These are phyloP conservation scores for Leccinum olivaceopallidum DNA, from an alignment of 768 basidiomycete genomes.

Conservation along the genomic window DNA sequence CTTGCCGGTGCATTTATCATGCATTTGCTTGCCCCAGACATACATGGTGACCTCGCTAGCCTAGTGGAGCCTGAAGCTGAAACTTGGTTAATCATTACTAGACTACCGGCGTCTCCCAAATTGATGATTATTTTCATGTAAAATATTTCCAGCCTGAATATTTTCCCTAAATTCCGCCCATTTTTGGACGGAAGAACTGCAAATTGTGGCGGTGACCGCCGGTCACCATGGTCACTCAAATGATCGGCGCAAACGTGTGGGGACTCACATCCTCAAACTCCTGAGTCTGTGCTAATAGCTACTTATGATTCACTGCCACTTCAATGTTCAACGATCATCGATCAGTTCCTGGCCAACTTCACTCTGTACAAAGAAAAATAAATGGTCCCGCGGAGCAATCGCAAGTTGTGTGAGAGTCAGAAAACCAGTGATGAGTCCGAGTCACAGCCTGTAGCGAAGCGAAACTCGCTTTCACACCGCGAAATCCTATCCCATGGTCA, in stretches of 20 bases:
- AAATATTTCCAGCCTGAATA: background rate
- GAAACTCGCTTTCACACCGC: background rate
- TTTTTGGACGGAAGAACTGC: background rate
- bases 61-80: background rate
- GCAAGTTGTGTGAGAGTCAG: background rate
- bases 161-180: background rate
- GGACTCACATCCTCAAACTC: background rate
- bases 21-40: background rate
- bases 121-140: too few species aligned
- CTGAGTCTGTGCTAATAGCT: background rate
- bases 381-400: background rate
- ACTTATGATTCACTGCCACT: background rate
- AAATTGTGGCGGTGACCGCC: background rate
- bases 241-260: background rate
- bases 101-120: too few species aligned
- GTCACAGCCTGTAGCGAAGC: background rate
- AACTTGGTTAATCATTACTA: too few species aligned
- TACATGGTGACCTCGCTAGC: background rate
- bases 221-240: background rate
- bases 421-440: background rate
- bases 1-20: background rate
- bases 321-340: background rate
- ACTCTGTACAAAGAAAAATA: background rate
- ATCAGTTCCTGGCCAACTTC: background rate
- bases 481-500: too few species aligned